These are phyloP conservation scores for Saccharomycopsis amapae DNA, from an alignment of 805 yeast species.

Conservation along the genomic window DNA sequence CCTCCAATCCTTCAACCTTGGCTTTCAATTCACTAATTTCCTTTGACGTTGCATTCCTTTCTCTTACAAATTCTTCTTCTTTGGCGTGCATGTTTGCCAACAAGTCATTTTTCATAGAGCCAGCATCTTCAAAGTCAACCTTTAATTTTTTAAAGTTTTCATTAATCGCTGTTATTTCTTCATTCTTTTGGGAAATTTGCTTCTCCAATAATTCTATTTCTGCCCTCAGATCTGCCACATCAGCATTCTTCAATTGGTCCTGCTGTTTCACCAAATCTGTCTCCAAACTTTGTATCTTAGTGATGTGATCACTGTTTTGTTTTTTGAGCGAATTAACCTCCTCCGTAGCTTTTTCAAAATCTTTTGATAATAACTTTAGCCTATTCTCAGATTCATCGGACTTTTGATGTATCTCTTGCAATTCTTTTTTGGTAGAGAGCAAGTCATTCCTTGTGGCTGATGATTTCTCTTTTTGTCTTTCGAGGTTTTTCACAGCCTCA, in stretches of 20 bases:
- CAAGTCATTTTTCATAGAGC: slow-evolving; percentile 50
- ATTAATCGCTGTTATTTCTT: slow-evolving; percentile 26
- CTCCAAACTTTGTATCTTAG: slow-evolving; percentile 1
- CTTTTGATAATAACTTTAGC: slow-evolving; percentile 4
- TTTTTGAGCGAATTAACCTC: neutral
- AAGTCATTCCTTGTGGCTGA: neutral
- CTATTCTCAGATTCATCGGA: slow-evolving; percentile 5
- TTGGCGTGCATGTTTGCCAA: slow-evolving; percentile 61
- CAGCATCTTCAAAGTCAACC: slow-evolving; percentile 25
- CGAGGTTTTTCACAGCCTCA: neutral
- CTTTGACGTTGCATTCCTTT: slow-evolving; percentile 41
- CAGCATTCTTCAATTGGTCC: neutral
- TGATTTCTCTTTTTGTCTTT: neutral
- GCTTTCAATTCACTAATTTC: slow-evolving; percentile 43
- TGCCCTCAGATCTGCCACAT: neutral
- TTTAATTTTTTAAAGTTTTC: slow-evolving; percentile 10
- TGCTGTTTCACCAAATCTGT: neutral
- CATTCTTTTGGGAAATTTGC: slow-evolving; percentile 20
- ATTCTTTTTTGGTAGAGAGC: neutral
- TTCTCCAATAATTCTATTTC: slow-evolving; percentile 5
- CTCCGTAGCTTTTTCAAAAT: neutral
- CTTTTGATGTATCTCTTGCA: slow-evolving; percentile 1
- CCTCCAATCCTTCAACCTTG: slow-evolving; percentile 45
- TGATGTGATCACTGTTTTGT: neutral
- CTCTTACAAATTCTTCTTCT: slow-evolving; percentile 51